Base-by-base conservation (phyloP, 371 early-diverging fungal genomes). In the Mortierella sp. region DNA sequence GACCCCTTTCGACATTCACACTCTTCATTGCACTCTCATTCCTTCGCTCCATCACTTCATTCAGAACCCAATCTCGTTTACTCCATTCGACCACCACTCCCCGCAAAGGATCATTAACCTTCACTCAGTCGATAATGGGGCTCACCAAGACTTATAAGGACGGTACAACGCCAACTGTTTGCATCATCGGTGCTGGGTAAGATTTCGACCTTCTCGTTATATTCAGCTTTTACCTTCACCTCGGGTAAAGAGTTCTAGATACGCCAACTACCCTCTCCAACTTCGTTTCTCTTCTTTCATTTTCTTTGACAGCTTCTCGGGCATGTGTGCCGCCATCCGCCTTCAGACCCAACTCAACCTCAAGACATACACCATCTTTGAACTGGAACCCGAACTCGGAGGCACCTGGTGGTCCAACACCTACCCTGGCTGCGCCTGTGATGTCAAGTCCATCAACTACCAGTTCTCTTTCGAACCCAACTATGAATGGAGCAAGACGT, bases 351-450 rank as follows among this genome's bases (percentile, higher is more conserved):
- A 91, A 57, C 74, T 93, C 55, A 88, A 89, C 34, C 79, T 91
- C 10, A 61, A 79, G 57, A 71, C 89, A 82, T 69, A 84, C 88
- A 50, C 76, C 26, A 67, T 94, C n/a, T 93, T 89, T 80, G 94
- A 94, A 71, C 82, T 88, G 51, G 87, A 88, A 31, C 80, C 86
- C 2, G 91, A 90, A 44, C 81, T 93, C 10, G 93, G 93, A 3
- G 94, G 93, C 16, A 92, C 92, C 10, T 93, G 94, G 94, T 87
- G 88, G 71, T 76, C 85, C 31, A 94, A 93, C 78, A 90, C 78
- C 0, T 93, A 93, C 72, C 93, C 93, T 26, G 94, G 93, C 21
- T 88, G 88, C 54, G 92, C 89, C 13, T 92, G 93, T 75, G 93
- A 94, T 86, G 87, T 93, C 26, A 86, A 89, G 11, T 89, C 91